Conservation (phyloP, 2,329 filamentous ascomycete species). For the Clarireedia hainanense region DNA sequence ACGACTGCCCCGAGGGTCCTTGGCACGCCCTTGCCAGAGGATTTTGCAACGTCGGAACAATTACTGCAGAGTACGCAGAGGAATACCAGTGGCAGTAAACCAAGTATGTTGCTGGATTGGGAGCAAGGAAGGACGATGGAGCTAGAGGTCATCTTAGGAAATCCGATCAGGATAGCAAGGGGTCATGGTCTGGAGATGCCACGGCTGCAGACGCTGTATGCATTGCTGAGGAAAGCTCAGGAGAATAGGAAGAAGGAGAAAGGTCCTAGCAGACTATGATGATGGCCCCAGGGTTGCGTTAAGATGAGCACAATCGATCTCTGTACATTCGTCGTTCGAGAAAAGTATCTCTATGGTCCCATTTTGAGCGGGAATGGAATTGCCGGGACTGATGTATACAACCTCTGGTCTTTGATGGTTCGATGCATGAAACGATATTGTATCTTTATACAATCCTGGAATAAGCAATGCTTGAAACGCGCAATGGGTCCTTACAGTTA, state of each 20-base stretch:
- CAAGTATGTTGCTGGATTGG: constrained; percentile 46
- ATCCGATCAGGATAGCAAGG: constrained; percentile 44
- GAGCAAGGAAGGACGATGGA: constrained; percentile 45
- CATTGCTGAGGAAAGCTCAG: constrained; percentile 45
- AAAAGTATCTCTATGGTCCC: too few species aligned
- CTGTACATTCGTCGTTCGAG: too few species aligned
- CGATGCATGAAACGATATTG: too few species aligned
- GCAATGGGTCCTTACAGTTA: too few species aligned
- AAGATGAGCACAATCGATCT: not conserved
- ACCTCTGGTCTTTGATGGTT: too few species aligned
- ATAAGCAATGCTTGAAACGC: too few species aligned
- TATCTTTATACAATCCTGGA: too few species aligned
- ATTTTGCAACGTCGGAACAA: constrained; percentile 53
- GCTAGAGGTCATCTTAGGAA: constrained; percentile 48
- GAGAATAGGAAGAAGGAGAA: constrained; percentile 26
- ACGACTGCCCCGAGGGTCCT: constrained; percentile 55
- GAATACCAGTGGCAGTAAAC: constrained; percentile 52
- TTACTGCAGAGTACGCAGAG: constrained; percentile 55
- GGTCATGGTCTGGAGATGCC: constrained; percentile 45
- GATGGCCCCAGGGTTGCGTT: not conserved
- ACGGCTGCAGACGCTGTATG: constrained; percentile 46
- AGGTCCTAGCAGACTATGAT: constrained; percentile 16
- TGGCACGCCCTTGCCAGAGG: constrained; percentile 49
- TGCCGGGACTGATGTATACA: too few species aligned
- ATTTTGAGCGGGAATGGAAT: too few species aligned